A percentile compares a stretch with the other conserved stretches of the same genome.
Conservation (phyloP, 2,329 filamentous ascomycete genomes). For the Phialocephala subalpina region DNA sequence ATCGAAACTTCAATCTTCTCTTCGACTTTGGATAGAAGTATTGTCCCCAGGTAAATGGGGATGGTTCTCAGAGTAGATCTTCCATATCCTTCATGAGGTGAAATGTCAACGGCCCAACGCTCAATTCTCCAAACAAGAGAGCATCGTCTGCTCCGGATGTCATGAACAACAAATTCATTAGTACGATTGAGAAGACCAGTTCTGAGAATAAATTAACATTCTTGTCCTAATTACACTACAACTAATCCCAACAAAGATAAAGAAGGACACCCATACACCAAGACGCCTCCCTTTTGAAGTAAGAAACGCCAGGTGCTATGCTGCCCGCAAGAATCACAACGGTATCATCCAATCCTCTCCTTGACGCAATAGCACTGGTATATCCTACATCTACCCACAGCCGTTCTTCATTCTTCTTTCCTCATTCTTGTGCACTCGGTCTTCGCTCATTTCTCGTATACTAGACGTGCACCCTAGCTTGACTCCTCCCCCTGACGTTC, state of each 20-base stretch:
- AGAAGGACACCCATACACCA: conserved; percentile 26
- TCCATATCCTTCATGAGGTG: too few relatives aligned
- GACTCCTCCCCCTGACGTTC: conserved; percentile 35
- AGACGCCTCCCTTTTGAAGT: conserved; percentile 19
- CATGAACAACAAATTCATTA: too few relatives aligned
- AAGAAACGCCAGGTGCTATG: conserved; percentile 41
- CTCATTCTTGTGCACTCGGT: too few relatives aligned
- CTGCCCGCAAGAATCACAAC: conserved; percentile 24
- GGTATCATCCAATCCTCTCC: conserved; percentile 21
- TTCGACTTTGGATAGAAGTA: background rate
- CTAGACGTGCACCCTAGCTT: conserved; percentile 26
- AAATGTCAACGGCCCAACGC: background rate
- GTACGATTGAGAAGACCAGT: background rate
- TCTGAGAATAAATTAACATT: conserved; percentile 4
- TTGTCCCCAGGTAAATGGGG: background rate
- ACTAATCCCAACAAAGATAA: conserved; percentile 14
- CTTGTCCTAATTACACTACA: conserved; percentile 32
- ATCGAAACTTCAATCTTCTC: background rate
- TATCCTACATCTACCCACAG: background rate
- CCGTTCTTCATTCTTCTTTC: background rate
- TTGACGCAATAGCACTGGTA: background rate
- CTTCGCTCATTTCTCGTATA: background rate
- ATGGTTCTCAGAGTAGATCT: background rate
- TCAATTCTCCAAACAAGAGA: too few relatives aligned
- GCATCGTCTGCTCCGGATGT: too few relatives aligned